Conservation (phyloP, 805 yeast species). For the Starmerella tilneyi region DNA sequence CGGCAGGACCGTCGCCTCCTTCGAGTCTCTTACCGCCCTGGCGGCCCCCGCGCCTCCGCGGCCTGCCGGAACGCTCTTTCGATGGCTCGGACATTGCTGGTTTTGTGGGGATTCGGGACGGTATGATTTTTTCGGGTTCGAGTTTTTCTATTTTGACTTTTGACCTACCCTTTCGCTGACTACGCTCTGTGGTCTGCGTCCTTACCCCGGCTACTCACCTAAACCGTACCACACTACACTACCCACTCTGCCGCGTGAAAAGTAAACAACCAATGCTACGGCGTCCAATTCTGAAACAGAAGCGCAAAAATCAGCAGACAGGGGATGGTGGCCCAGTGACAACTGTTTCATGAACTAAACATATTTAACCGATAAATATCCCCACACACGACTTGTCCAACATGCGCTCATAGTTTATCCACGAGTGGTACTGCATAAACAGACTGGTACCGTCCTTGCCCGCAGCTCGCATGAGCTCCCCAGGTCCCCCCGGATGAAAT, state of each 20-base stretch:
- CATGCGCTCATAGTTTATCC: conserved; percentile 82
- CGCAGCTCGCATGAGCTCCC: conserved; percentile 64
- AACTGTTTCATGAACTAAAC: too few species aligned
- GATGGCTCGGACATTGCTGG: conserved; percentile 14
- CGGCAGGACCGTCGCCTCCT: conserved; percentile 7
- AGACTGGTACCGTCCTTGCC: conserved; percentile 72
- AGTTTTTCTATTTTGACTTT: conserved; percentile 6
- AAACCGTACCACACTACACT: not conserved
- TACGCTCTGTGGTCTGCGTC: not conserved
- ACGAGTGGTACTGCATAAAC: conserved; percentile 54
- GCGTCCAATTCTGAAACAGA: too few species aligned
- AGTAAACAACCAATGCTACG: not conserved
- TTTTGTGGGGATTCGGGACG: conserved; percentile 3
- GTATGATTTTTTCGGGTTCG: conserved; percentile 7
- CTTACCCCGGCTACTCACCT: not conserved
- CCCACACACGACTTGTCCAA: conserved; percentile 74
- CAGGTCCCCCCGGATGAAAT: conserved; percentile 90
- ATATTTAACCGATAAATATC: conserved; percentile 25
- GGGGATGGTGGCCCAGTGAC: too few species aligned
- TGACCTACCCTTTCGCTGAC: conserved; percentile 5
- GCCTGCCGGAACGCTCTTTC: conserved; percentile 11
- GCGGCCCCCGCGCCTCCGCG: conserved; percentile 11
- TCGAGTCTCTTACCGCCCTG: conserved; percentile 7
- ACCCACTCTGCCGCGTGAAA: not conserved
- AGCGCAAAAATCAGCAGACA: too few species aligned